Evolutionary conservation across 1,284 basidiomycete species (phyloP).

Genomic region (Trametes sp.): DNA sequence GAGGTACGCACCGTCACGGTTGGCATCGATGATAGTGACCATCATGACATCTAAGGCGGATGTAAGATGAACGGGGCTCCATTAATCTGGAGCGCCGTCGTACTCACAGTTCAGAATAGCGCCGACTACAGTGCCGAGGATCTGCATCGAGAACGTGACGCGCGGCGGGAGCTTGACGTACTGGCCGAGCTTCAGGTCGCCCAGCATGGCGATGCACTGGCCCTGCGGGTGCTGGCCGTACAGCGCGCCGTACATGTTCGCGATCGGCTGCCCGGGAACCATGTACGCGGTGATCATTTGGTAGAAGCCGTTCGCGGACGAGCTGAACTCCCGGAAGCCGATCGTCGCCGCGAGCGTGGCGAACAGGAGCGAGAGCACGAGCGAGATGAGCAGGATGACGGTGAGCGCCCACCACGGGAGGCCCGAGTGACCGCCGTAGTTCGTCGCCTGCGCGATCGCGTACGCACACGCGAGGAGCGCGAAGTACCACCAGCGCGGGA

Average conservation of each 20-base stretch:
- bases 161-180: constrained; percentile 72
- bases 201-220: constrained; percentile 56
- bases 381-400: constrained; percentile 57
- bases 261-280: constrained; percentile 53
- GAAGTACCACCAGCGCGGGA: constrained; percentile 70
- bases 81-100: constrained; percentile 16
- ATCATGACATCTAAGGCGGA: constrained; percentile 50
- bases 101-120: constrained; percentile 49
- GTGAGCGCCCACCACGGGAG: constrained; percentile 58
- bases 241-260: constrained; percentile 63
- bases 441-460: constrained; percentile 54
- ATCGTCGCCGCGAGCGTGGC: constrained; percentile 61
- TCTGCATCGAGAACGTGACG: constrained; percentile 66
- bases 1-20: constrained; percentile 47
- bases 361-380: constrained; percentile 56
- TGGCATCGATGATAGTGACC: constrained; percentile 54
- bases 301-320: constrained; percentile 41
- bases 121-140: constrained; percentile 55
- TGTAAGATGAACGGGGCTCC: not conserved
- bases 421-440: constrained; percentile 60
- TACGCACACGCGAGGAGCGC: constrained; percentile 52
- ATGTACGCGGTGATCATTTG: constrained; percentile 49
- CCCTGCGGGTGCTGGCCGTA: constrained; percentile 50
- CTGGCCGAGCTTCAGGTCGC: constrained; percentile 56
- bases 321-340: constrained; percentile 46